Evolutionary conservation across 768 basidiomycete genomes (phyloP).

Genomic region (Calocybe cyanea): DNA sequence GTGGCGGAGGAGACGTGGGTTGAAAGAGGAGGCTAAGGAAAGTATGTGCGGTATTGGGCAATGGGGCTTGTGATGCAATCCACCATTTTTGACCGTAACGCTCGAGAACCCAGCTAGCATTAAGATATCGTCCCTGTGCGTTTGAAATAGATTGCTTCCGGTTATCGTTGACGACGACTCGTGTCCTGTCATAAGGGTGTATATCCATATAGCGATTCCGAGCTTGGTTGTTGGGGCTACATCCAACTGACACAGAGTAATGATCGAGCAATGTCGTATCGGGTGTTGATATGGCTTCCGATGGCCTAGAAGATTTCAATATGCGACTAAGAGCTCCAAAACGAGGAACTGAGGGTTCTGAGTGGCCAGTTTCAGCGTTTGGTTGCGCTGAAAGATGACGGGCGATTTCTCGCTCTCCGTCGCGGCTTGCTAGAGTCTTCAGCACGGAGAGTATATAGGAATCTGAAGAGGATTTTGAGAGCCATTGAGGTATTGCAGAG

Average conservation of each 20-base stretch:
- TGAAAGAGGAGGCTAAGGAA: slow-evolving; percentile 71
- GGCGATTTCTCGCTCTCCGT: slow-evolving; percentile 13
- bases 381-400: slow-evolving; percentile 8
- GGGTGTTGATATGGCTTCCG: not conserved
- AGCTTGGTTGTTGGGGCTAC: slow-evolving; percentile 35
- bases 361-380: not conserved
- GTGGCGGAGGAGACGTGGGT: slow-evolving; percentile 34
- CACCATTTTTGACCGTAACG: slow-evolving; percentile 69
- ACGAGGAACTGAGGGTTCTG: not conserved
- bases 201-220: slow-evolving; percentile 74
- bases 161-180: slow-evolving; percentile 46
- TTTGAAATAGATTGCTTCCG: slow-evolving; percentile 12
- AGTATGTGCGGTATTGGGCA: slow-evolving; percentile 64
- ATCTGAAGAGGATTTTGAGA: slow-evolving; percentile 6
- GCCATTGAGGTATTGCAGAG: slow-evolving; percentile 12
- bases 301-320: not conserved
- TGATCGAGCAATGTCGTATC: slow-evolving; percentile 23
- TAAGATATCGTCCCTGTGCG: slow-evolving; percentile 56
- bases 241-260: slow-evolving; percentile 57
- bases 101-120: slow-evolving; percentile 86
- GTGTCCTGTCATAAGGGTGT: slow-evolving; percentile 78
- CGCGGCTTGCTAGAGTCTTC: slow-evolving; percentile 10
- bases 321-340: not conserved
- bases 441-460: slow-evolving; percentile 9
- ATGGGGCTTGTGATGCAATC: slow-evolving; percentile 84